Conservation (phyloP, 495 filamentous ascomycete genomes). For the Penicillium cosmopolitanum region DNA sequence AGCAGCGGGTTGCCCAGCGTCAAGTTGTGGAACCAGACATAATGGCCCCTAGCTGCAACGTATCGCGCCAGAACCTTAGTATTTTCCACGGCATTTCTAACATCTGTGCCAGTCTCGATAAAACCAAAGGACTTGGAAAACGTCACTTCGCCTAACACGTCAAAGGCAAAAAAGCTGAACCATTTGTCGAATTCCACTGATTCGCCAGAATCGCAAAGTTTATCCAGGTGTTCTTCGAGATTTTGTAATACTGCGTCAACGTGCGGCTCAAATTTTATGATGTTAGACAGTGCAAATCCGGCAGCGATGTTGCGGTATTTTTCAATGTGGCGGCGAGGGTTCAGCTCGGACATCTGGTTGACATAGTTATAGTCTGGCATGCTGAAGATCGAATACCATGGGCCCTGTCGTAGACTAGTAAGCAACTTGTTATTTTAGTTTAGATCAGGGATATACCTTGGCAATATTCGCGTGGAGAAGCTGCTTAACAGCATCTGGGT, state of each 20-base stretch:
- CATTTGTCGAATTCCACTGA: constrained; percentile 45
- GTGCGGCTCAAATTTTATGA: constrained; percentile 43
- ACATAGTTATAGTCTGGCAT: constrained; percentile 45
- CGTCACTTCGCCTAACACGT: constrained; percentile 45
- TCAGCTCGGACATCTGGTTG: constrained; percentile 48
- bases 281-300: constrained; percentile 43
- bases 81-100: constrained; percentile 45
- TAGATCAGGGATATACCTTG: constrained; percentile 20
- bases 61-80: constrained; percentile 44
- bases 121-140: constrained; percentile 50
- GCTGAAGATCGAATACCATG: constrained; percentile 37
- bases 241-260: constrained; percentile 40
- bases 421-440: too few relatives aligned
- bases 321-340: constrained; percentile 37
- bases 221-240: constrained; percentile 35
- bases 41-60: constrained; percentile 42
- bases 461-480: constrained; percentile 31
- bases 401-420: constrained; percentile 20
- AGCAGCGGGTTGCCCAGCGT: constrained; percentile 48
- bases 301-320: constrained; percentile 39
- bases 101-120: constrained; percentile 39
- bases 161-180: constrained; percentile 54
- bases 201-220: constrained; percentile 22
- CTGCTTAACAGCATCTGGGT: constrained; percentile 46
- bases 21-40: constrained; percentile 40